phyloP scores from a whole-genome alignment of 768 basidiomycete species.

The Boletus rubescentipes region DNA sequence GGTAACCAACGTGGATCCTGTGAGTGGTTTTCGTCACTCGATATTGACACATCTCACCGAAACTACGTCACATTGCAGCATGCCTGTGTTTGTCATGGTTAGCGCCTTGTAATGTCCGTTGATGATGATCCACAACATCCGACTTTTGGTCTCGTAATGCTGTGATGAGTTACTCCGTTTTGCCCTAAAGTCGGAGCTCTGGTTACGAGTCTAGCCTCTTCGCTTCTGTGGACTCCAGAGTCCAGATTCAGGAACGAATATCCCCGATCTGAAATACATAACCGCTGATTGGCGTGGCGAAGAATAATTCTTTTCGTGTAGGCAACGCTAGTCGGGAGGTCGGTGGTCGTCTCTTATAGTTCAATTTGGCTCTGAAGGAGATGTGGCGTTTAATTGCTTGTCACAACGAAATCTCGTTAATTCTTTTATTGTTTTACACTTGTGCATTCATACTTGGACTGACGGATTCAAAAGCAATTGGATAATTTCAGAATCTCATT shows the following conservation, averaged over 20 bases:
- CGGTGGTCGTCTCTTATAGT: slow-evolving; percentile 1
- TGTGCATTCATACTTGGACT: neutral
- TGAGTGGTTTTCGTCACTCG: slow-evolving; percentile 18
- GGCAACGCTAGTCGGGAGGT: neutral
- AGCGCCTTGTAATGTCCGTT: slow-evolving; percentile 26
- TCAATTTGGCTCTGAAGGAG: slow-evolving; percentile 16
- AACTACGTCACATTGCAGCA: slow-evolving; percentile 20
- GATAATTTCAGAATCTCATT: slow-evolving; percentile 1
- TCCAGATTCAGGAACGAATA: neutral
- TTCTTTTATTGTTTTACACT: neutral
- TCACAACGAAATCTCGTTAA: neutral
- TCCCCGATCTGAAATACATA: slow-evolving; percentile 2
- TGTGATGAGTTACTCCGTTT: slow-evolving; percentile 2
- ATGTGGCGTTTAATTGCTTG: slow-evolving; percentile 26
- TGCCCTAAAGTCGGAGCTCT: neutral
- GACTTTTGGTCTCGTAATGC: slow-evolving; percentile 16
- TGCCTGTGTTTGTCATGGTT: slow-evolving; percentile 12
- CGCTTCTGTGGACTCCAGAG: slow-evolving; percentile 3
- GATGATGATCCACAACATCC: slow-evolving; percentile 23
- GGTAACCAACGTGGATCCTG: slow-evolving; percentile 18
- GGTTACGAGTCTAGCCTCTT: neutral
- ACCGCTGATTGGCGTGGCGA: neutral
- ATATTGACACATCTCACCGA: slow-evolving; percentile 8
- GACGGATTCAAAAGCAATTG: neutral
- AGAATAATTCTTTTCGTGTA: neutral